Evolutionary conservation across 2,329 filamentous ascomycete species (phyloP), one percentile per base, ranked within the genome.

Genomic region (Lachnellula hyalina): DNA sequence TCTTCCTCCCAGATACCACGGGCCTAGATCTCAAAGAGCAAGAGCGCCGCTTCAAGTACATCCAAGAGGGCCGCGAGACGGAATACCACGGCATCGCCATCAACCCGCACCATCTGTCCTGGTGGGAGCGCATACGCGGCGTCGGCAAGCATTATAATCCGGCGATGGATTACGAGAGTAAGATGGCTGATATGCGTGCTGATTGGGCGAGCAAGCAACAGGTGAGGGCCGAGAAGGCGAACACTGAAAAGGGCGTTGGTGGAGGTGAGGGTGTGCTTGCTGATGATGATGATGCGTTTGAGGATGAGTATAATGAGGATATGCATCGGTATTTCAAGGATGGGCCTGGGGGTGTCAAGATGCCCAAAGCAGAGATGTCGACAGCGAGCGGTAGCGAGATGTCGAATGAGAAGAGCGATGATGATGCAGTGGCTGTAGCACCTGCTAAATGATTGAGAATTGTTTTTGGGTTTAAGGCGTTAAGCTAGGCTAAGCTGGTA

Each of bases 11-110:
- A n/a, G 93, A 97, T 71, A 97, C 93, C 65, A 96, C 92, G 9
- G 93, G 93, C 54, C 87, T 97, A 40, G 93, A 97, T 70, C 84
- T 97, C 60, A 96, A 96, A 79, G 93, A 97, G 74, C 92, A 96
- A 75, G 93, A 97, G 75, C 89, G 93, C 61, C 86, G 93, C 67
- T 97, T 93, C 92, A 75, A 79, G 54, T 96, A 87, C 74, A 90
- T 97, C 70, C 86, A 90, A 56, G 77, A 83, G 2, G 91, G 90
- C 58, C 84, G 84, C 57, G 86, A 85, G 63, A 59, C 83, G 32
- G 90, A 96, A 48, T 97, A 97, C 77, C 92, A 96, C 74, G 93
- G 93, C 62, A 86, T 96, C 52, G 93, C 93, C 57, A 85, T 97
- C 56, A 91, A 97, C 77, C 87, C 90, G 47, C 83, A 87, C 71